Percentiles rank a stretch among this genome's conserved stretches.
Conservation (phyloP, 768 basidiomycete species). For the Mycena leptocephala region DNA sequence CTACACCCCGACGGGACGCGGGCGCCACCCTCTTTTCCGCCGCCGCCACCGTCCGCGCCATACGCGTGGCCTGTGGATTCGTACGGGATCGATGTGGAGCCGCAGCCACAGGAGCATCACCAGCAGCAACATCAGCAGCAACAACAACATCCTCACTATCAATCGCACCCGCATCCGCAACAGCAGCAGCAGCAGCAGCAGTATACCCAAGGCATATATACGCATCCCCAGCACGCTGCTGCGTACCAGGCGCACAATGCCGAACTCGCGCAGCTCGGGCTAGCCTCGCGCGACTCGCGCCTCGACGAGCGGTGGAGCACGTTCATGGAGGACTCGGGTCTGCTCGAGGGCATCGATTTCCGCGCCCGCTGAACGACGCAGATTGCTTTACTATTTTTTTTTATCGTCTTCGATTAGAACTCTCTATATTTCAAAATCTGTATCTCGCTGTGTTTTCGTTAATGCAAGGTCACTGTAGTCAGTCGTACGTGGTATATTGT, state of each 20-base stretch:
- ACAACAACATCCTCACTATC: conserved; percentile 23
- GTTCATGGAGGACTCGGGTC: conserved; percentile 73
- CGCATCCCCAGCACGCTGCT: conserved; percentile 34
- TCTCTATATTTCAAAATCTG: neutral
- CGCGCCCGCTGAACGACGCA: conserved; percentile 24
- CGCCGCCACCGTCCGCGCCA: conserved; percentile 28
- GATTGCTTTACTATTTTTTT: neutral
- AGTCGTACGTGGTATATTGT: neutral
- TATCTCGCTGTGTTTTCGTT: conserved; percentile 1
- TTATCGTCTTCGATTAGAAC: neutral
- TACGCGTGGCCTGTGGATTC: conserved; percentile 33
- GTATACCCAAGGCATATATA: conserved; percentile 26
- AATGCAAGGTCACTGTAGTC: neutral
- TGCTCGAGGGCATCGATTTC: conserved; percentile 50
- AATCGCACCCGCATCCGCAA: conserved; percentile 36
- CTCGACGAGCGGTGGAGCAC: conserved; percentile 74
- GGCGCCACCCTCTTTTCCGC: conserved; percentile 2
- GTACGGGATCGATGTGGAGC: neutral
- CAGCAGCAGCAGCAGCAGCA: conserved; percentile 35
- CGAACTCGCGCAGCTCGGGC: conserved; percentile 73
- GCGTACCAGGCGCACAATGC: conserved; percentile 47
- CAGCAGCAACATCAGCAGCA: conserved; percentile 40
- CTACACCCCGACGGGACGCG: conserved; percentile 8
- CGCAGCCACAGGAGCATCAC: conserved; percentile 21
- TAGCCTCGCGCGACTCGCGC: conserved; percentile 70